Evolutionary conservation across 441 rosid species (phyloP), one percentile per base, ranked within the genome.

Genomic region (Geranium incanum): DNA sequence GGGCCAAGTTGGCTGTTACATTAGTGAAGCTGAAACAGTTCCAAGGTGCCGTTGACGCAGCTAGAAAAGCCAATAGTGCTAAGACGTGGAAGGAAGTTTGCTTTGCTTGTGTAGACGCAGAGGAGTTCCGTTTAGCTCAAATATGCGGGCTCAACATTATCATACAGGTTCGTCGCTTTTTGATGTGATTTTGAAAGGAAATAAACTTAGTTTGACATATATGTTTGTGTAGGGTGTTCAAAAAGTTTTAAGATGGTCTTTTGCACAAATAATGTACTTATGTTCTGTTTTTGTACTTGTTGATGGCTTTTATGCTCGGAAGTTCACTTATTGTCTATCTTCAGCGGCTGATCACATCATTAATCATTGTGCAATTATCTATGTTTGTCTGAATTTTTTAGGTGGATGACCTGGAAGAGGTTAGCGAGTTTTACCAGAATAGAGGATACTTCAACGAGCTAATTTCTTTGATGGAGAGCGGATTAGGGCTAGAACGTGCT

Each of bases 71-170:
- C 43, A 95, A 95, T 84, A 95, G 99, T 77, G 92, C 96, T n/a
- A 95, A 95, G 86, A 95, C 99, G 59, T 95, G 99, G 99, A 95
- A 93, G 81, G 99, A 93, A 86, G 97, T 95, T 71, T 95, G 99
- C 86, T 95, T 95, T 89, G 95, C 99, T 68, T 95, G 99, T 85
- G 98, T 95, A 72, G 98, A 95, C 80, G 99, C 94, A 36, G 99
- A 95, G 85, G 99, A 95, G 78, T 95, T 95, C 88, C 97, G 97
- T 28, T 74, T 95, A 84, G 99, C 99, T 48, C 99, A 95, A 74
- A 95, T 95, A 64, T 91, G 99, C 78, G 99, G 99, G 67, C 94
- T 93, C 57, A 95, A 95, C 84, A 86, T 95, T 68, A 95, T 95
- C 74, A 72, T 93, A 69, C 99, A 95, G 97, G 99, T 95, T 45